Evolutionary conservation across 1,284 basidiomycete genomes (phyloP), one percentile per base, ranked within the genome.

Genomic region (Singerocomus rubriflavus): DNA sequence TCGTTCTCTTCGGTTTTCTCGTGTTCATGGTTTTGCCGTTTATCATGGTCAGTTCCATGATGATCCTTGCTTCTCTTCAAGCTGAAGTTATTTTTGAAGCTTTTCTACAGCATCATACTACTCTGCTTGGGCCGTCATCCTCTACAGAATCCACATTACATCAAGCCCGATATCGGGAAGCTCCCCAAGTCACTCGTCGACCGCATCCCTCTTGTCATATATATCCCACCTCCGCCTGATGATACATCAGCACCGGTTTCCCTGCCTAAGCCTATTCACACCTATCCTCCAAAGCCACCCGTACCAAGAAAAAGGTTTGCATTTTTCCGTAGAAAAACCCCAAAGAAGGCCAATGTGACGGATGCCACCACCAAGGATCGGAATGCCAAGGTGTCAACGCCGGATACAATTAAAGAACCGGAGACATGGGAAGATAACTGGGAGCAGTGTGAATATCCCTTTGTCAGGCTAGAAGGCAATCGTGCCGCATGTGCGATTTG

Each of bases 401-500:
- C 60, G 14, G 59, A 61, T 17, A 62, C 60, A n/a, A 66, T 48
- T 21, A 72, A 55, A 55, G 71, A 71, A 52, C 71, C 72, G 12
- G 68, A 75, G 58, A 73, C 76, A 17, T 81, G 80, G 81, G 75
- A 81, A 52, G 76, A 76, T 33, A 70, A 74, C 43, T 82, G 79
- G 78, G 81, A 80, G 55, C 67, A 71, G 44, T 69, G 72, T 37
- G 75, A 76, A 44, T 78, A 77, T 57, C 80, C 80, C n/a, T 82
- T 82, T 64, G 80, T 91, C 34, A 72, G 84, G 37, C 74, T 91
- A 30, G 85, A 88, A 58, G 84, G 81, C 16, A 88, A 91, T 61
- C 82, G 88, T 41, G 89, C 89, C 6, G 80, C 83, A 12, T 91
- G 88, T 66, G 85, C 87, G 29, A 88, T 91, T 51, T 91, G 89